Evolutionary conservation across 345 rosid species (phyloP), one percentile per base, ranked within the genome.

Genomic region (Luvunga scandens): DNA sequence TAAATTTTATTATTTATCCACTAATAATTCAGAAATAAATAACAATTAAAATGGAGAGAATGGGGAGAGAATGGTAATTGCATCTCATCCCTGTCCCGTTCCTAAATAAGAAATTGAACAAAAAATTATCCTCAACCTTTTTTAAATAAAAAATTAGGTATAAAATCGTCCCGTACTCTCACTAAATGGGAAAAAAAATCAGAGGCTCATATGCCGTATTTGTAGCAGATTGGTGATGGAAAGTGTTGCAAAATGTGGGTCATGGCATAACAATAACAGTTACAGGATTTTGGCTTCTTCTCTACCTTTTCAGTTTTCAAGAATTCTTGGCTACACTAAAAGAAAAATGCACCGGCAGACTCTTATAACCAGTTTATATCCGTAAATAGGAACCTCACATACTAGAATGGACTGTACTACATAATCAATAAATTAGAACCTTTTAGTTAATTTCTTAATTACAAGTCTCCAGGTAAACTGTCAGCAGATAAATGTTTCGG

Each of bases 61-160:
- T 8, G 12, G 0, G 3, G 2, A 7, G 2, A 38, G 0, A 38
- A 38, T 2, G 2, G 0, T 0, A 2, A 38, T 38, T 38, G 7
- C 10, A 38, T 0, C 2, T 9, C 42, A 9, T 38, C 10, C 0
- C 0, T 38, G 0, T 38, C 0, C 0, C n/a, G 1, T 31, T 31
- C 33, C 1, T 3, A 3, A 31, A 31, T 31, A 3, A 31, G 3
- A 31, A 31, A 31, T 31, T 31, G 3, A 3, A 31, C 33, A 31
- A 31, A 31, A 31, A 31, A 31, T 31, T 1, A 31, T 31, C 33
- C 3, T 31, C 1, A 31, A 1, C 33, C 9, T 38, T 38, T 8
- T 0, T 0, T 0, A 2, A 38, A 38, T 38, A 38, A 38, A 2
- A 38, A 38, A 8, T 38, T 8, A 0, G 8, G 2, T 38, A 38